Base-by-base conservation (phyloP, 805 yeast species). In the Ogataea neopini region DNA sequence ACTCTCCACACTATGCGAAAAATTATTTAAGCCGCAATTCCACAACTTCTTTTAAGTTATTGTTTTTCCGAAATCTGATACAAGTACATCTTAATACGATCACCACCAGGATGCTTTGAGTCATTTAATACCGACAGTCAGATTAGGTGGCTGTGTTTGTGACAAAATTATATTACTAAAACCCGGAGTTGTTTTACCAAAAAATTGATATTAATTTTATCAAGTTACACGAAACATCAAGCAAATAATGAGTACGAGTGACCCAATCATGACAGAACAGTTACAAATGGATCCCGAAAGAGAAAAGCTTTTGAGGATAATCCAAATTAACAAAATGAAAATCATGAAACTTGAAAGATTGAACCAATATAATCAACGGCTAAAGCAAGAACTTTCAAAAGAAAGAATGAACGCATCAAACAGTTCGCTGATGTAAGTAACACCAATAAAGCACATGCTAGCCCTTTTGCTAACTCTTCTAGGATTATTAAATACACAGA, bases 371-470 rank as follows among this genome's bases (percentile, higher is more conserved):
- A 84, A 83, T 56, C 59, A 64, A 3, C 78, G 77, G 50, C 63
- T 85, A 30, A 75, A 73, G 53, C 74, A 74, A 23, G 75, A 79
- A 36, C 60, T 86, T 32, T 60, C 73, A 2, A 67, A 78, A 44
- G 83, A 83, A 10, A 69, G 90, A 50, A 79, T 83, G 2, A 79
- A 82, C 26, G 83, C 86, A 7, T 81, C 88, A 4, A 77, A 78
- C 56, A 85, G 86, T 6, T 77, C 83, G 6, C 66, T 76, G 30
- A 58, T 66, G 64, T 54, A 47, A 46, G 54, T 47, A 18, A n/a
- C 5, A 22, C 25, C 25, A 8, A 22, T 22, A 5, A 22, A 22
- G 8, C 25, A 6, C 25, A 14, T 4, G 11, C 13, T 2, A 18
- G 35, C 15, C 22, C 23, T 34, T 13, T 8, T 9, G 14, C 33